phyloP scores from a whole-genome alignment of 225 moss, liverwort and hornwort genomes.

The Takakia lepidozioides region DNA sequence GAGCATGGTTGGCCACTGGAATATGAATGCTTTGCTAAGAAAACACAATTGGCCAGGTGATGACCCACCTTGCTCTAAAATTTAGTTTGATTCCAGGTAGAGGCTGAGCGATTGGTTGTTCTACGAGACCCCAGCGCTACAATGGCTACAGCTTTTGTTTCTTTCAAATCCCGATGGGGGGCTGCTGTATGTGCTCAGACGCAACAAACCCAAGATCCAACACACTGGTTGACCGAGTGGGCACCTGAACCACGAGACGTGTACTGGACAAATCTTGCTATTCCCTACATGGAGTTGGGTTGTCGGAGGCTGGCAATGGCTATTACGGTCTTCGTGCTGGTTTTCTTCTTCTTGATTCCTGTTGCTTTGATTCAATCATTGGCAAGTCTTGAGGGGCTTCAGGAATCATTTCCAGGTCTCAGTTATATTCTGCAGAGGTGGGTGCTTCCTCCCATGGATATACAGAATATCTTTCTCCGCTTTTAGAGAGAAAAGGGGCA shows the following conservation, averaged over 20 bases:
- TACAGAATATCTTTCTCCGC: too few species aligned
- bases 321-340: slow-evolving; percentile 35
- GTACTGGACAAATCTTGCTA: slow-evolving; percentile 70
- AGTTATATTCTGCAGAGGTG: slow-evolving; percentile 26
- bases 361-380: slow-evolving; percentile 55
- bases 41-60: too few species aligned
- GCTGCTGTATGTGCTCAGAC: slow-evolving; percentile 71
- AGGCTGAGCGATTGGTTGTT: slow-evolving; percentile 29
- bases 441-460: too few species aligned
- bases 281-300: slow-evolving; percentile 52
- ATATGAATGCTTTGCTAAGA: too few species aligned
- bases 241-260: slow-evolving; percentile 79
- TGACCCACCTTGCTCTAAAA: too few species aligned
- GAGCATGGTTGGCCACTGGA: too few species aligned
- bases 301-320: slow-evolving; percentile 26
- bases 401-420: slow-evolving; percentile 26
- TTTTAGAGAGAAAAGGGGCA: too few species aligned
- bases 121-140: slow-evolving; percentile 17
- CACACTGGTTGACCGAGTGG: slow-evolving; percentile 70
- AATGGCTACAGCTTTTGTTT: slow-evolving; percentile 71
- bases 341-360: slow-evolving; percentile 60
- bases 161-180: slow-evolving; percentile 66
- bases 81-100: slow-evolving; percentile 37
- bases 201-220: slow-evolving; percentile 69
- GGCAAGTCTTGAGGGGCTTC: slow-evolving; percentile 52